phyloP scores from a whole-genome alignment of 345 rosid genomes.

The Camelina laxa region DNA sequence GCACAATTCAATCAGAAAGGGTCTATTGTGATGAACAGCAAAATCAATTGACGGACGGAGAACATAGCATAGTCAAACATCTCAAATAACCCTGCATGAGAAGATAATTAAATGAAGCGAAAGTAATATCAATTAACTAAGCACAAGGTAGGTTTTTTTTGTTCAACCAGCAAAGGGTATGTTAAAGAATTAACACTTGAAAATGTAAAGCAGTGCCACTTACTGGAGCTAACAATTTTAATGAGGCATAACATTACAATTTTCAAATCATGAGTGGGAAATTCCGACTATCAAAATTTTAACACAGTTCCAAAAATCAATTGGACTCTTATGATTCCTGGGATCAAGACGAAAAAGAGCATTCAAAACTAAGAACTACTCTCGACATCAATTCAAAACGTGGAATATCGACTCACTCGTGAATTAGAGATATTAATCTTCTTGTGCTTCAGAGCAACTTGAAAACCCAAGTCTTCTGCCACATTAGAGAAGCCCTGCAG shows the following conservation, averaged over 20 bases:
- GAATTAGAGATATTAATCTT: slow-evolving; percentile 94
- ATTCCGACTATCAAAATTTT: slow-evolving; percentile 8
- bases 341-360: not conserved
- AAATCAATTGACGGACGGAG: not conserved
- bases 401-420: slow-evolving; percentile 68
- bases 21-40: not conserved
- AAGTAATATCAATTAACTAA: not conserved
- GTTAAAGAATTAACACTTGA: not conserved
- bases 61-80: not conserved
- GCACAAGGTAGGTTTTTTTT: not conserved
- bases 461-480: slow-evolving; percentile 74
- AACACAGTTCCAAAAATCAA: not conserved
- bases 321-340: not conserved
- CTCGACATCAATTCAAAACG: not conserved
- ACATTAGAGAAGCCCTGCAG: slow-evolving; percentile 81
- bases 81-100: slow-evolving; percentile 12
- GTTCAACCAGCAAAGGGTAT: not conserved
- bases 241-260: not conserved
- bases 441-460: slow-evolving; percentile 91
- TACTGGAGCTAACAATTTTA: not conserved
- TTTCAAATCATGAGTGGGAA: slow-evolving; percentile 15
- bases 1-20: slow-evolving; percentile 3
- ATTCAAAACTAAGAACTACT: slow-evolving; percentile 6
- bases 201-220: slow-evolving; percentile 18
- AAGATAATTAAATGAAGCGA: not conserved